Evolutionary conservation across 208 protist genomes (phyloP).

Genomic region (Leishmania guyanensis): DNA sequence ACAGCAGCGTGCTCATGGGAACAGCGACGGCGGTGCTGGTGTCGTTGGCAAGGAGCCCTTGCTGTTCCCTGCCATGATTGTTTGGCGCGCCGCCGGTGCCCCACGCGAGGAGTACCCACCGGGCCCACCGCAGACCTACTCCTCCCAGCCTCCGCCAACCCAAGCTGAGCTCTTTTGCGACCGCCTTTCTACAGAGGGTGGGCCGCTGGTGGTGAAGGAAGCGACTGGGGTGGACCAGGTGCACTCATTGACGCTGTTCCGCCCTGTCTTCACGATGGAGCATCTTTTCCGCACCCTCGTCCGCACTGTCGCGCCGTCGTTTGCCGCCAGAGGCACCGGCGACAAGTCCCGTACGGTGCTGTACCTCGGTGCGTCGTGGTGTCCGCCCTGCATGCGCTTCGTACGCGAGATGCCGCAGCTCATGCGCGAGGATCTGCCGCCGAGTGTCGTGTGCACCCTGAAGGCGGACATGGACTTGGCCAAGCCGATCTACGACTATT

Average conservation of each 20-base stretch:
- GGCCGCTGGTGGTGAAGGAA: conserved; percentile 71
- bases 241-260: conserved; percentile 63
- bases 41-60: conserved; percentile 25
- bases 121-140: conserved; percentile 34
- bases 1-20: conserved; percentile 5
- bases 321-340: conserved; percentile 5
- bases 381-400: conserved; percentile 85
- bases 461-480: conserved; percentile 88
- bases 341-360: conserved; percentile 48
- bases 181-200: conserved; percentile 37
- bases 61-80: conserved; percentile 40
- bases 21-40: conserved; percentile 15
- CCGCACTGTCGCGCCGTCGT: conserved; percentile 23
- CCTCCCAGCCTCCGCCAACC: conserved; percentile 24
- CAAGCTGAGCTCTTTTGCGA: conserved; percentile 37
- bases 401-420: conserved; percentile 58
- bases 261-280: conserved; percentile 67
- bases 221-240: conserved; percentile 60
- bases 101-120: conserved; percentile 45
- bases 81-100: conserved; percentile 39
- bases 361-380: conserved; percentile 85
- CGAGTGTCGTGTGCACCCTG: conserved; percentile 41
- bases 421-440: conserved; percentile 45
- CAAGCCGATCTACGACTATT: conserved; percentile 67
- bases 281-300: conserved; percentile 58